These are phyloP conservation scores for Neocatenulostroma microsporum DNA, from an alignment of 2,329 filamentous ascomycete genomes.

Conservation along the genomic window DNA sequence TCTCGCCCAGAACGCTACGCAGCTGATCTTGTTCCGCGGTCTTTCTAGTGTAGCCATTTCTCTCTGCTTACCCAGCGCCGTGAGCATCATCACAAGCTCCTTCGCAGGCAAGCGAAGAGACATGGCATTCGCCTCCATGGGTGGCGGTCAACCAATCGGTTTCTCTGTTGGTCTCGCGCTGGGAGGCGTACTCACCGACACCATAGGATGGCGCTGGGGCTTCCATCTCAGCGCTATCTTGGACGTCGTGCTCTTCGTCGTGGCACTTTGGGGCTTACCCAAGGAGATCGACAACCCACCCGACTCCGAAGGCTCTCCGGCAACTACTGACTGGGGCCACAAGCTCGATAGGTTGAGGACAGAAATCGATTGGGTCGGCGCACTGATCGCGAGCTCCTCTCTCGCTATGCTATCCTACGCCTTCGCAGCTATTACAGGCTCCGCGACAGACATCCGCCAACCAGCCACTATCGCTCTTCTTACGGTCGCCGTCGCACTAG, in stretches of 20 bases:
- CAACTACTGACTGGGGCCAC: conserved; percentile 18
- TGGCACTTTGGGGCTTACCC: conserved; percentile 34
- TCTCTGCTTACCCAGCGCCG: conserved; percentile 37
- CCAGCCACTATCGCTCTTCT: conserved; percentile 33
- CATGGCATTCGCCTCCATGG: conserved; percentile 45
- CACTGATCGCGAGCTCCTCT: conserved; percentile 38
- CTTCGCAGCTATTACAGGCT: conserved; percentile 33
- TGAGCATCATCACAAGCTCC: conserved; percentile 41
- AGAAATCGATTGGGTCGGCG: conserved; percentile 50
- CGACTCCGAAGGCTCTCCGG: conserved; percentile 8
- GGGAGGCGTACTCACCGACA: conserved; percentile 43
- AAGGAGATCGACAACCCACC: conserved; percentile 16
- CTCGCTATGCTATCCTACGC: conserved; percentile 47
- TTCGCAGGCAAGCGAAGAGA: conserved; percentile 44
- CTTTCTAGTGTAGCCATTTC: conserved; percentile 13
- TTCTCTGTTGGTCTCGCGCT: conserved; percentile 46
- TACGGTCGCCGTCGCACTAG: conserved; percentile 33
- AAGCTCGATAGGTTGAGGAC: conserved; percentile 23
- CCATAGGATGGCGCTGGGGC: conserved; percentile 46
- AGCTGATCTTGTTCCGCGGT: conserved; percentile 21
- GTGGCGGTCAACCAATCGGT: conserved; percentile 45
- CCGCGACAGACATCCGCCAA: conserved; percentile 15
- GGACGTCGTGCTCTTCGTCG: conserved; percentile 34
- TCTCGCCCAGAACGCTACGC: conserved; percentile 28
- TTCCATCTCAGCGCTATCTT: conserved; percentile 44